Base-by-base conservation (phyloP, 1,284 basidiomycete genomes). In the Sphaerobolus stellatus region DNA sequence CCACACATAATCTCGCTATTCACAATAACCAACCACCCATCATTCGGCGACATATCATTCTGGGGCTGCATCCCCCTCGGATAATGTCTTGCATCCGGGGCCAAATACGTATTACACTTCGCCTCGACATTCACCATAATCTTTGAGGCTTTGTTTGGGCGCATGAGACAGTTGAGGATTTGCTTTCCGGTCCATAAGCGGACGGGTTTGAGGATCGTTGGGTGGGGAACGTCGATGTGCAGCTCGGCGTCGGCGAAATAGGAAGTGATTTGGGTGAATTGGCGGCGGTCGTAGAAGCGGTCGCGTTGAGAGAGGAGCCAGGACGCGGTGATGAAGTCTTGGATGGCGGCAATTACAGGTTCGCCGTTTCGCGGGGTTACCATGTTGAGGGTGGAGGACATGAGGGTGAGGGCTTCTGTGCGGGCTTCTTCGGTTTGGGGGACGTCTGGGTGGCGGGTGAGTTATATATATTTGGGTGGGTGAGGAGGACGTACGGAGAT, bases 1-100 rank as follows among this genome's bases (percentile, higher is more conserved):
- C 97, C 97, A 66, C 96, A 98, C 93, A 99, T 98, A 66, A 99
- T 94, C 72, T 99, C 95, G 68, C 92, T 95, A 71, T 99, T 99
- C 59, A 95, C 86, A 53, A 99, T 88, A 56, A 99, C 97, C 29
- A 99, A 82, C 86, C 94, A 99, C 1, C 96, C 96, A 66, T 99
- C 97, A 68, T 99, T 99, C 0, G 96, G 95, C 9, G 92, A 91
- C 75, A 99, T 82, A 68, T 99, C 97, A 14, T 85, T 82, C 13
- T 79, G 79, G 4, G 81, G 80, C 48, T 78, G 82, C 74, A 83
- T 83, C 41, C 78, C 73, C 31, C 68, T 62, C 0, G 81, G 77
- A 60, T 87, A 92, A 62, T 81, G 76, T 29, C 77, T 76, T 9
- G 77, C 62, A 52, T 83, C 80, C 1, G 94, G 90, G 66, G 96